Evolutionary conservation across 2,329 filamentous ascomycete genomes (phyloP), one percentile per base, ranked within the genome.

Genomic region (Colletotrichum cordylinicola): DNA sequence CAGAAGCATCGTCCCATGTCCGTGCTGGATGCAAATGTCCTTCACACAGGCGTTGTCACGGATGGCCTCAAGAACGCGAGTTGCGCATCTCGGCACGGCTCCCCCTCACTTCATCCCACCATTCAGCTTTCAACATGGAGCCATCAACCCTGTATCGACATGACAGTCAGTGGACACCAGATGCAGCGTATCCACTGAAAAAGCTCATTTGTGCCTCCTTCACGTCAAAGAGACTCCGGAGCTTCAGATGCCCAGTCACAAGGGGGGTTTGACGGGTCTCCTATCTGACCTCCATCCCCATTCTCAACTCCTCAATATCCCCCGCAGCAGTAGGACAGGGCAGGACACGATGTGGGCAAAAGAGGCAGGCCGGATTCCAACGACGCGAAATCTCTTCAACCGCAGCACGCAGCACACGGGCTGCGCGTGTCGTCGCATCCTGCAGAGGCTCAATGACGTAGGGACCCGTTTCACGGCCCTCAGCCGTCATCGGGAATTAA

Each of bases 401-500:
- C 52, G 52, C 64, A 18, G 55, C 58, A 31, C 52, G 52, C 64
- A 18, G 55, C 58, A 31, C 70, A 67, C 68, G 69, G 64, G 31
- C 48, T 29, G 24, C 31, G 65, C 60, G 60, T 31, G 56, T 65
- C 62, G 31, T 66, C 70, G 74, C 60, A 70, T 75, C 72, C 72
- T 67, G 39, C 37, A 61, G 43, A 74, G 64, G 74, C 58, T 66
- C 27, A 66, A 74, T 76, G 74, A 76, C 74, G 71, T 75, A 74
- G 60, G 18, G 74, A 37, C 65, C 74, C 71, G 71, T 75, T 74
- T 76, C 71, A 76, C 65, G 74, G 61, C 58, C 74, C n/a, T 66
- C 56, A 31, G 35, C 66, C 60, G 33, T 75, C 74, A 76, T 76
- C 74, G 71, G 60, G 66, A 43, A 66, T 62, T 74, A 67, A 76